Evolutionary conservation across 345 rosid genomes (phyloP).

Genomic region (Gossypium sturtianum): DNA sequence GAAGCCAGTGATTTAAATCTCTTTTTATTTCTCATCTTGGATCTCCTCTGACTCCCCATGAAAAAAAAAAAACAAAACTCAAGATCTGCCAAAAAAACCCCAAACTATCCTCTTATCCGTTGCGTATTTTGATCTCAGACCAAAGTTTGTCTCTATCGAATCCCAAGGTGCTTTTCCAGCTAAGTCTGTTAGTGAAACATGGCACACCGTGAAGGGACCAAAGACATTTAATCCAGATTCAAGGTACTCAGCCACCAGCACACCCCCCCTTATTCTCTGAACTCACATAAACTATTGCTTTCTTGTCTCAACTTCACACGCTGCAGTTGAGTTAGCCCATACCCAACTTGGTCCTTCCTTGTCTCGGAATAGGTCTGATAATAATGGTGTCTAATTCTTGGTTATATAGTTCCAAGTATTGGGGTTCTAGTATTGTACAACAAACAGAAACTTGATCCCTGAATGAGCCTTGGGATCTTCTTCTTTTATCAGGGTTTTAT

Average conservation of each 20-base stretch:
- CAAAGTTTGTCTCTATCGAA: conserved; percentile 26
- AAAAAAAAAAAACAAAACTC: conserved; percentile 22
- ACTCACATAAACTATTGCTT: conserved; percentile 36
- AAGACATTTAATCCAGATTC: conserved; percentile 40
- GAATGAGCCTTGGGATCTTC: conserved; percentile 16
- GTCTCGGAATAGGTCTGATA: conserved; percentile 13
- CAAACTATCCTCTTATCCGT: conserved; percentile 30
- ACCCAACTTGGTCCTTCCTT: conserved; percentile 41
- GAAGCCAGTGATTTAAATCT: conserved; percentile 19
- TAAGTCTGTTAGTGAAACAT: conserved; percentile 36
- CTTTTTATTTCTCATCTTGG: conserved; percentile 29
- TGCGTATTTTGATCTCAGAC: conserved; percentile 35
- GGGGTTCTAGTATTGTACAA: conserved; percentile 15
- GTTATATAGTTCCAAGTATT: conserved; percentile 22
- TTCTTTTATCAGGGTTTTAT: conserved; percentile 13
- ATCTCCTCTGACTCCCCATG: conserved; percentile 32
- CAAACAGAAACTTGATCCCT: conserved; percentile 8
- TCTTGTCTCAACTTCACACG: conserved; percentile 42
- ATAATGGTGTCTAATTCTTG: conserved; percentile 20
- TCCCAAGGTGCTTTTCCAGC: conserved; percentile 43
- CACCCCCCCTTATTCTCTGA: conserved; percentile 44
- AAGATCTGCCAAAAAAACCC: conserved; percentile 32
- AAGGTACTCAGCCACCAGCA: conserved; percentile 43
- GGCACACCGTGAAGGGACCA: conserved; percentile 29
- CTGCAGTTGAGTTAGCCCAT: conserved; percentile 58